Percentiles rank a stretch among this genome's conserved stretches.
phyloP scores from a whole-genome alignment of 2,329 filamentous ascomycete genomes.

The Fusarium incarnatum region DNA sequence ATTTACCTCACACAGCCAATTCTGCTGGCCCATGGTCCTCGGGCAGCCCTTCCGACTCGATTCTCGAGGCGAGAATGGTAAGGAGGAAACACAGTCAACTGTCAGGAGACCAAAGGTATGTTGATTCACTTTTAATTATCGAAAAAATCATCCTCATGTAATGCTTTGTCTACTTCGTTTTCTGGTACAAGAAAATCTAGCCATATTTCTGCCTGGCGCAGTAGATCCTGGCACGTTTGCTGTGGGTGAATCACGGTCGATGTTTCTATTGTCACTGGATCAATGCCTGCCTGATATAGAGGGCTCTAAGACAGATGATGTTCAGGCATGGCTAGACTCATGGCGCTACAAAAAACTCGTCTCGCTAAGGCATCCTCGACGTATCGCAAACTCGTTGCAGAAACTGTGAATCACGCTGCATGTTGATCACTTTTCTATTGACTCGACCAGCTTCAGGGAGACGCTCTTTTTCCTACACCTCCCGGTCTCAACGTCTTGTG shows the following conservation, averaged over 20 bases:
- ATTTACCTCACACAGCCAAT: constrained; percentile 14
- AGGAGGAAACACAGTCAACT: constrained; percentile 40
- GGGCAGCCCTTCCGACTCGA: constrained; percentile 29
- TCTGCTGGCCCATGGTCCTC: constrained; percentile 6
- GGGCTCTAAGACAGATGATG: background rate
- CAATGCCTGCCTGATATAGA: constrained; percentile 2
- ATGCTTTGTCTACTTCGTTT: background rate
- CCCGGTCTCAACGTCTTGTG: constrained; percentile 5
- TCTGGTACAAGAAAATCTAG: background rate
- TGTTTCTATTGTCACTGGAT: constrained; percentile 6
- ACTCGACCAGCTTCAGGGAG: background rate
- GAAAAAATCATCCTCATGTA: background rate
- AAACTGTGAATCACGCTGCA: constrained; percentile 20
- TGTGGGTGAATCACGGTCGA: constrained; percentile 17
- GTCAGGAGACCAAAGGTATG: constrained; percentile 43
- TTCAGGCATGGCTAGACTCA: constrained; percentile 1
- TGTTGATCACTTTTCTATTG: background rate
- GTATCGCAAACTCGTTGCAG: constrained; percentile 2
- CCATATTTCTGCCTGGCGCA: background rate
- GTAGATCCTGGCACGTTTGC: background rate
- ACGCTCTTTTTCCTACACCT: background rate
- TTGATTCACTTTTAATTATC: background rate
- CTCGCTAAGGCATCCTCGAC: constrained; percentile 20
- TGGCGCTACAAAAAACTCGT: constrained; percentile 2
- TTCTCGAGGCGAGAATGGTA: constrained; percentile 30